These are phyloP conservation scores for Trichosporon sp. DNA, from an alignment of 1,284 basidiomycete species.

Conservation along the genomic window DNA sequence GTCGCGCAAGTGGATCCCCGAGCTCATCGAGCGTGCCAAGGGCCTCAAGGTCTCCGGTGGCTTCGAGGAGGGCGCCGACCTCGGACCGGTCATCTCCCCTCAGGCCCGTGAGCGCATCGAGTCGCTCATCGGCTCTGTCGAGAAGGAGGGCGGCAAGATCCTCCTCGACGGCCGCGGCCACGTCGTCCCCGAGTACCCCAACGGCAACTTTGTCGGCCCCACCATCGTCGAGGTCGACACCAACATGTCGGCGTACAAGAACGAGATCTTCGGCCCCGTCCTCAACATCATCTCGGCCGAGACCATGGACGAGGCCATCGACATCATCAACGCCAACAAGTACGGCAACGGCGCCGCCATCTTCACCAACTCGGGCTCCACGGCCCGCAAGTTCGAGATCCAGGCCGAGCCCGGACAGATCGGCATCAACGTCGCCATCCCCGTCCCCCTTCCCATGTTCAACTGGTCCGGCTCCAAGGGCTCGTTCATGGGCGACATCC, in stretches of 20 bases:
- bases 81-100: conserved; percentile 91
- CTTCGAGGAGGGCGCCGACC: conserved; percentile 78
- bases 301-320: conserved; percentile 84
- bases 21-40: conserved; percentile 75
- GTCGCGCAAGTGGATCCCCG: conserved; percentile 75
- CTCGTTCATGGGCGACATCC: conserved; percentile 78
- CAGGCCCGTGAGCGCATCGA: conserved; percentile 74
- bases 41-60: conserved; percentile 80
- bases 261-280: conserved; percentile 94
- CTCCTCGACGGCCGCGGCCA: conserved; percentile 76
- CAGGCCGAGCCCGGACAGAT: conserved; percentile 87
- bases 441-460: conserved; percentile 72
- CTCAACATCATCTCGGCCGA: conserved; percentile 73
- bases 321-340: conserved; percentile 79
- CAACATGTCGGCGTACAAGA: conserved; percentile 83
- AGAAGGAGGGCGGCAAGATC: conserved; percentile 79
- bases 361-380: conserved; percentile 94
- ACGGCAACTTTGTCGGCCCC: conserved; percentile 94
- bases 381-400: conserved; percentile 86
- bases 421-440: conserved; percentile 92
- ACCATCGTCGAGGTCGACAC: conserved; percentile 79
- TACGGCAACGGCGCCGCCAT: conserved; percentile 92
- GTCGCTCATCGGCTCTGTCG: conserved; percentile 70
- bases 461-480: conserved; percentile 55
- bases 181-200: conserved; percentile 66